These are phyloP conservation scores for Xerocomus brunneocitrinus DNA, from an alignment of 768 basidiomycete genomes.

Conservation along the genomic window DNA sequence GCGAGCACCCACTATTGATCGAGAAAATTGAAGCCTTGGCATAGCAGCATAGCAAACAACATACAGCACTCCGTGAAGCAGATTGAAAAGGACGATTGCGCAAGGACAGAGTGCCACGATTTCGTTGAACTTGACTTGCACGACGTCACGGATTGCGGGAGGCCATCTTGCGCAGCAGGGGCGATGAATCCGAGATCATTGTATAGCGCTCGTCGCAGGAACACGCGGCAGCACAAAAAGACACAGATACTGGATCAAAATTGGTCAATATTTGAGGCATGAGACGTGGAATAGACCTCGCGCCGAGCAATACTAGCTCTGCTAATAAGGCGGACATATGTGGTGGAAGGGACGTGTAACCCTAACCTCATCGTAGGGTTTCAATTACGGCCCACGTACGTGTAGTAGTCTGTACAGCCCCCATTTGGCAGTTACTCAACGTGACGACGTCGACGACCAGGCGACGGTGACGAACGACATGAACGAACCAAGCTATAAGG, in stretches of 20 bases:
- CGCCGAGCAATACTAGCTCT: constrained; percentile 8
- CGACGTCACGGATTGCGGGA: constrained; percentile 23
- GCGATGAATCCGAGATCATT: constrained; percentile 52
- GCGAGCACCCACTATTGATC: constrained; percentile 44
- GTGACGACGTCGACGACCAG: constrained; percentile 9
- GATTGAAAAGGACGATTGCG: constrained; percentile 58
- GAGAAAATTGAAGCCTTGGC: constrained; percentile 59
- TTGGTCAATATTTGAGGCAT: constrained; percentile 1
- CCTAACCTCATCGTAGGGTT: constrained; percentile 33
- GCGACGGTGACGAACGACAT: constrained; percentile 21
- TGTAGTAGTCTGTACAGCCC: background rate
- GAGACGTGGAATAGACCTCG: constrained; percentile 16
- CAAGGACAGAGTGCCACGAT: constrained; percentile 49
- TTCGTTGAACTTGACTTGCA: constrained; percentile 18
- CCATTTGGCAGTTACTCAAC: background rate
- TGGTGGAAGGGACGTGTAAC: constrained; percentile 12
- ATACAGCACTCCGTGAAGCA: constrained; percentile 74
- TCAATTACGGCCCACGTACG: constrained; percentile 8
- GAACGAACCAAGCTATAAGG: constrained; percentile 28
- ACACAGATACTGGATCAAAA: constrained; percentile 38
- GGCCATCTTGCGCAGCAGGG: constrained; percentile 23
- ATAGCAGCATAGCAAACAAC: constrained; percentile 66
- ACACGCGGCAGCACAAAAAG: constrained; percentile 56
- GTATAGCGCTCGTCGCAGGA: constrained; percentile 55
- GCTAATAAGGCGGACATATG: constrained; percentile 19